Evolutionary conservation across 2,329 filamentous ascomycete genomes (phyloP).

Genomic region (Colletotrichum tamarilloi): DNA sequence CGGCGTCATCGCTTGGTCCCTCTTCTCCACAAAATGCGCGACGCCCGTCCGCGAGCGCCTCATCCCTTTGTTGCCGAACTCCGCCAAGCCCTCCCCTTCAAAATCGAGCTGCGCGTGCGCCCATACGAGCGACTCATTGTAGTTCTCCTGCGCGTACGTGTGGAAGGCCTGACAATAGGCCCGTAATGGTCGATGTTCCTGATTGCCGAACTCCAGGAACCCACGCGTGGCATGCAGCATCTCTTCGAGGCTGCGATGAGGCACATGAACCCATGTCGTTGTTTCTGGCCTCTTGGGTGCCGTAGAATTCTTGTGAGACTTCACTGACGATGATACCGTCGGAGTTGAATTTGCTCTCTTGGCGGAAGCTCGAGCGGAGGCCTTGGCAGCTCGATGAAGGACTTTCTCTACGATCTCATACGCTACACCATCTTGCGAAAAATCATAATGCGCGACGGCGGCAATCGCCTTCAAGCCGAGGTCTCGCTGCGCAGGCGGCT

Average conservation of each 20-base stretch:
- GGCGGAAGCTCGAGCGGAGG: neutral
- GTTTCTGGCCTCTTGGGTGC: neutral
- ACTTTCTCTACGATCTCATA: neutral
- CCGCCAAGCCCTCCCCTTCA: neutral
- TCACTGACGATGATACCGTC: neutral
- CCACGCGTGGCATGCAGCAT: slow-evolving; percentile 11
- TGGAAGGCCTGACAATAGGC: slow-evolving; percentile 10
- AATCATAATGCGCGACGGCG: slow-evolving; percentile 16
- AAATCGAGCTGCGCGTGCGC: slow-evolving; percentile 12
- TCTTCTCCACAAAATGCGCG: slow-evolving; percentile 12
- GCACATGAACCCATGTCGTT: neutral
- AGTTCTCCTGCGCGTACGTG: neutral
- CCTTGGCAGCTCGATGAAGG: neutral
- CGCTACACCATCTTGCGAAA: neutral
- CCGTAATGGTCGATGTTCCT: neutral
- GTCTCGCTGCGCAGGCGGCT: neutral
- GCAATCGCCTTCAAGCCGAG: slow-evolving; percentile 14
- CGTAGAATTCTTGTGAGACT: neutral
- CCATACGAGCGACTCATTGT: slow-evolving; percentile 2
- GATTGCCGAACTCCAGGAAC: neutral
- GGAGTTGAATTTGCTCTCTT: neutral
- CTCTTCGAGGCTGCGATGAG: slow-evolving; percentile 23
- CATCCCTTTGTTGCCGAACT: slow-evolving; percentile 14
- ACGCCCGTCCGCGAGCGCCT: slow-evolving; percentile 29
- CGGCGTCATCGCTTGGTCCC: slow-evolving; percentile 25